These are phyloP conservation scores for Phoma sp. DNA, from an alignment of 2,329 filamentous ascomycete genomes.

Conservation along the genomic window DNA sequence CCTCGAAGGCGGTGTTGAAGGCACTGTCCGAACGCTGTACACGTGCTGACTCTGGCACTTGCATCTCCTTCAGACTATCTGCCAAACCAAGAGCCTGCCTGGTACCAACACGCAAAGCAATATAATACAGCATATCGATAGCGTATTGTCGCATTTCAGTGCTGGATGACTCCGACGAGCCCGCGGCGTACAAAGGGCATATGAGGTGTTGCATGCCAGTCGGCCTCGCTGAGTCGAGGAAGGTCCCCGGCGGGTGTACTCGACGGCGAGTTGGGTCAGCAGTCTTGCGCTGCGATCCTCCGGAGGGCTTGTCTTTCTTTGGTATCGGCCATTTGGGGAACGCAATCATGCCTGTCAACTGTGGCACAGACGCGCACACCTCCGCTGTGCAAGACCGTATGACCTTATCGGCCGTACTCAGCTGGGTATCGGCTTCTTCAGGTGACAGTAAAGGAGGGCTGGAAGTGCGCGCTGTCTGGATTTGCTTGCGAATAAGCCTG, in stretches of 20 bases:
- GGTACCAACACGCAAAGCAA: constrained; percentile 33
- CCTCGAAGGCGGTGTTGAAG: too few relatives aligned
- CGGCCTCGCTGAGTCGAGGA: constrained; percentile 23
- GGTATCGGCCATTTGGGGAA: constrained; percentile 22
- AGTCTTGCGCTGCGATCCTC: neutral
- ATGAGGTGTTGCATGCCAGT: constrained; percentile 36
- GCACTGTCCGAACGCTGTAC: too few relatives aligned
- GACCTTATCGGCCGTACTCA: constrained; percentile 19
- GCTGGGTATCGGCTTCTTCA: constrained; percentile 14
- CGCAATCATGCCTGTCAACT: constrained; percentile 37
- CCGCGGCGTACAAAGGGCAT: constrained; percentile 34
- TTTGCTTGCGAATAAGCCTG: constrained; percentile 25
- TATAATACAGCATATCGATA: constrained; percentile 29
- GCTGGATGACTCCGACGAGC: constrained; percentile 19
- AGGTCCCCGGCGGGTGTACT: constrained; percentile 32
- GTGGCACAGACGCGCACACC: constrained; percentile 35
- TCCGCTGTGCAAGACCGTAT: constrained; percentile 18
- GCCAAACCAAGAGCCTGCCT: constrained; percentile 27
- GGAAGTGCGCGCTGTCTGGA: constrained; percentile 21
- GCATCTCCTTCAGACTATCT: constrained; percentile 4
- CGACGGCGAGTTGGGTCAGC: constrained; percentile 4
- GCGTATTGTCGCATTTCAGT: constrained; percentile 28
- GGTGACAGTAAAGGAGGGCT: constrained; percentile 21
- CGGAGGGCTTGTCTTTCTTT: neutral
- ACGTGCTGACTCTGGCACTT: neutral